phyloP scores from a whole-genome alignment of 2,329 filamentous ascomycete genomes.

The Microcyclospora pomicola region DNA sequence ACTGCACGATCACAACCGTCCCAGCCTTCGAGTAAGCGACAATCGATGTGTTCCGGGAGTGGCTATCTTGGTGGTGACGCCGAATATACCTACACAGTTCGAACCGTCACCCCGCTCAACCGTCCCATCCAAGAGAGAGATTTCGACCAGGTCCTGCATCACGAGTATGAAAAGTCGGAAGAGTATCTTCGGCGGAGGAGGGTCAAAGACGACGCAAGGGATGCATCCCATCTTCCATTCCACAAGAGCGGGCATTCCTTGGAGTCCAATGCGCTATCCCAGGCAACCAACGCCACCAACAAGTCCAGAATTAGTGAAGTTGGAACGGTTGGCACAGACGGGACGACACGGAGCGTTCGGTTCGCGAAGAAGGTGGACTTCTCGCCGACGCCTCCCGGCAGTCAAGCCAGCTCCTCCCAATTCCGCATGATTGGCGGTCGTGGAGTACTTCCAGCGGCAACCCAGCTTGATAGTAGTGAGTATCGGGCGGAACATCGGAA shows the following conservation, averaged over 20 bases:
- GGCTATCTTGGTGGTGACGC: too few relatives aligned
- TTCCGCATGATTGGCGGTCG: conserved; percentile 10
- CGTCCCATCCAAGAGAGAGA: neutral
- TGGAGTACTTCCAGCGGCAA: neutral
- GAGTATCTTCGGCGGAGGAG: neutral
- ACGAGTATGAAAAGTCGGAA: neutral
- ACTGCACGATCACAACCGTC: neutral
- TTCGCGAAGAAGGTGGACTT: conserved; percentile 21
- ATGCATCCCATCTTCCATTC: neutral
- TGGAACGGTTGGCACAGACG: too few relatives aligned
- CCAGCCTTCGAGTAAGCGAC: neutral
- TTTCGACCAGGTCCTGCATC: neutral
- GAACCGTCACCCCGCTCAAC: conserved; percentile 3
- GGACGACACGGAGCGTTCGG: conserved; percentile 9
- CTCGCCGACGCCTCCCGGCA: conserved; percentile 20
- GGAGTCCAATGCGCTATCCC: neutral
- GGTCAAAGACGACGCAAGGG: neutral
- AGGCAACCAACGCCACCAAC: conserved; percentile 3
- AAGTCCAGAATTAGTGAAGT: conserved; percentile 5
- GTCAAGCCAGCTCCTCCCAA: conserved; percentile 17
- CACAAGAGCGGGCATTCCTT: neutral
- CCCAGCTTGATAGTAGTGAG: neutral
- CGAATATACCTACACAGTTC: conserved; percentile 6
- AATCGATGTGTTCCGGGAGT: neutral
- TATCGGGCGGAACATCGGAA: neutral